Evolutionary conservation across 495 filamentous ascomycete genomes (phyloP), one percentile per base, ranked within the genome.

Genomic region (Terfezia boudieri): DNA sequence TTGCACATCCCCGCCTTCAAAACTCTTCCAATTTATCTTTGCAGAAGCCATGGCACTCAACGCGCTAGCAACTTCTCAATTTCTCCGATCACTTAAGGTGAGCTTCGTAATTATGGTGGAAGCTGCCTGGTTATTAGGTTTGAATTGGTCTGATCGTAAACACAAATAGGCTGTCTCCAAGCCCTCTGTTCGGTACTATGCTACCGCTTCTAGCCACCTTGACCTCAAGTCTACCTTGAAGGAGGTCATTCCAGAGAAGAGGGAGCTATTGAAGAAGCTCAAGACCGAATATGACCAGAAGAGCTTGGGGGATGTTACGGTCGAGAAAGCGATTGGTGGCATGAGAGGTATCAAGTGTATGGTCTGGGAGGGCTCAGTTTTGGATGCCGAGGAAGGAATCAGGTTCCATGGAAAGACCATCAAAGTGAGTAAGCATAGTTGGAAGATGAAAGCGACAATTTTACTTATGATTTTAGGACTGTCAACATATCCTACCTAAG

Each of bases 351-450:
- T 98, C 14, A 96, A 94, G 70, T 82, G 86, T 59, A 95, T 98
- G 86, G 74, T 98, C 52, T 98, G 90, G 90, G 90, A 98, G 70
- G 90, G 92, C 26, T 94, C 87, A 11, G 90, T 98, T 8, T 83
- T 98, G 36, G 92, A 96, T 67, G 79, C 90, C 53, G 79, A 96
- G 64, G 90, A 98, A 71, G 90, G 90, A 37, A 98, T 98, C 65
- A 84, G 90, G 51, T 98, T 98, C 76, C 90, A 95, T 67, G 92
- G 92, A 62, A 80, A 81, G 61, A 95, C 86, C 51, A 98, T 98
- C 74, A 92, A 90, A 8, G 41, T 46, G 12, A 14, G 8, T 46
- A 5, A 46, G 26, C 26, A 32, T 32, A 7, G 26, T 7, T 32
- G 26, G 2, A 32, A 32, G 26, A 32, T 32, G 26, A 32, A 32